Percentiles rank a stretch among this genome's conserved stretches.
These are phyloP conservation scores for Turnera subulata DNA, from an alignment of 345 rosid species.

Conservation along the genomic window DNA sequence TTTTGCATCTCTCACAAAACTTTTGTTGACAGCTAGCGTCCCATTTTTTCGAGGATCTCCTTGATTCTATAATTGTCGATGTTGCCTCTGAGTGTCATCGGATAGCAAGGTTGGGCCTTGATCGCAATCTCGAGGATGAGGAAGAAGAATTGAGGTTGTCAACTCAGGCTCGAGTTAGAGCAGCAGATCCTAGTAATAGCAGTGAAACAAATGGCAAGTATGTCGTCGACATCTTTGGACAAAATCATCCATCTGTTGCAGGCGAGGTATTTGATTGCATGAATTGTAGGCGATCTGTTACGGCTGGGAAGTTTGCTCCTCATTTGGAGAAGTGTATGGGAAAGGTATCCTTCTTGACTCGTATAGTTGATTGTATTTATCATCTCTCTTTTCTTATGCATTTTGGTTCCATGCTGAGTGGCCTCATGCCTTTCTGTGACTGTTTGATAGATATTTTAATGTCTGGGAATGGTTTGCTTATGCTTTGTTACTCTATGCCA, in stretches of 20 bases:
- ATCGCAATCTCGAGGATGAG: slow-evolving; percentile 71
- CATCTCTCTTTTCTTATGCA: too few species aligned
- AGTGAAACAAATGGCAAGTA: slow-evolving; percentile 70
- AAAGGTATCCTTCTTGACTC: slow-evolving; percentile 53
- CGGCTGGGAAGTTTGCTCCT: slow-evolving; percentile 96
- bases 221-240: slow-evolving; percentile 89
- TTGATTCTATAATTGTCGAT: slow-evolving; percentile 87
- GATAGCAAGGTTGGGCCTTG: slow-evolving; percentile 74
- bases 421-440: too few species aligned
- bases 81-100: slow-evolving; percentile 95
- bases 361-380: background rate
- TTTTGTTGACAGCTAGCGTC: slow-evolving; percentile 53
- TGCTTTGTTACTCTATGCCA: slow-evolving; percentile 6
- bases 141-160: slow-evolving; percentile 88
- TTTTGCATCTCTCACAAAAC: background rate
- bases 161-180: slow-evolving; percentile 67
- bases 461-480: background rate
- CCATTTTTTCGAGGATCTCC: slow-evolving; percentile 58
- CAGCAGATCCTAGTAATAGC: slow-evolving; percentile 62
- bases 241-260: slow-evolving; percentile 80
- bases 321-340: slow-evolving; percentile 99
- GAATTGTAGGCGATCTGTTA: slow-evolving; percentile 81
- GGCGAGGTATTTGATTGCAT: slow-evolving; percentile 81
- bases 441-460: too few species aligned
- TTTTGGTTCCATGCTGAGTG: too few species aligned